Evolutionary conservation across 345 rosid genomes (phyloP).

Genomic region (Geranium brycei): DNA sequence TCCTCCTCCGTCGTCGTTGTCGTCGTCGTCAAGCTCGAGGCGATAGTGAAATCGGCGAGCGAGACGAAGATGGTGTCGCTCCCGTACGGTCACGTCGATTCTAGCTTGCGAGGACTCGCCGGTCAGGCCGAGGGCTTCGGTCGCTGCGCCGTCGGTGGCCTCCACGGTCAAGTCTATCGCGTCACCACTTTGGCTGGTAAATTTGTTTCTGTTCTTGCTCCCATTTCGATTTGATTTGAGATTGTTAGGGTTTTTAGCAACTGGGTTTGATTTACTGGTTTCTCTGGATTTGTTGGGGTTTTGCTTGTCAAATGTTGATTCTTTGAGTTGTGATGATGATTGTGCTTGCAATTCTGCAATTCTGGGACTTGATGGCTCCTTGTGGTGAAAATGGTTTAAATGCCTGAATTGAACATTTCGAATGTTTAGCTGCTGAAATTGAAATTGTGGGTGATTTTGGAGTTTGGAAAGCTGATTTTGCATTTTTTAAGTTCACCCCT

Average conservation of each 20-base stretch:
- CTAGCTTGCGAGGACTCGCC: constrained; percentile 64
- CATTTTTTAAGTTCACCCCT: too few relatives aligned
- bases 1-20: constrained; percentile 5
- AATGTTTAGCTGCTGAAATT: too few relatives aligned
- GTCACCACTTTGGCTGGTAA: constrained; percentile 69
- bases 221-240: background rate
- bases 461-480: too few relatives aligned
- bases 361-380: too few relatives aligned
- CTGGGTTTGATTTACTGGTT: too few relatives aligned
- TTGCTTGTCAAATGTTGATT: too few relatives aligned
- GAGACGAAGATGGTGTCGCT: constrained; percentile 18
- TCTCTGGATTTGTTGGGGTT: too few relatives aligned
- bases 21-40: constrained; percentile 7
- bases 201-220: background rate
- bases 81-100: constrained; percentile 62
- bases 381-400: too few relatives aligned
- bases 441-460: too few relatives aligned
- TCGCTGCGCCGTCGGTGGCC: constrained; percentile 69
- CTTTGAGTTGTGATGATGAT: too few relatives aligned
- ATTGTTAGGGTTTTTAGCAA: background rate
- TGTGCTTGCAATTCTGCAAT: too few relatives aligned
- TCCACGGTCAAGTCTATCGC: constrained; percentile 45
- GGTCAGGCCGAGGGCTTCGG: constrained; percentile 89
- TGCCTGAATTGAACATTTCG: too few relatives aligned
- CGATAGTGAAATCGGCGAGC: background rate